Evolutionary conservation across 1,284 basidiomycete genomes (phyloP).

Genomic region (Leccinum fuscescens): DNA sequence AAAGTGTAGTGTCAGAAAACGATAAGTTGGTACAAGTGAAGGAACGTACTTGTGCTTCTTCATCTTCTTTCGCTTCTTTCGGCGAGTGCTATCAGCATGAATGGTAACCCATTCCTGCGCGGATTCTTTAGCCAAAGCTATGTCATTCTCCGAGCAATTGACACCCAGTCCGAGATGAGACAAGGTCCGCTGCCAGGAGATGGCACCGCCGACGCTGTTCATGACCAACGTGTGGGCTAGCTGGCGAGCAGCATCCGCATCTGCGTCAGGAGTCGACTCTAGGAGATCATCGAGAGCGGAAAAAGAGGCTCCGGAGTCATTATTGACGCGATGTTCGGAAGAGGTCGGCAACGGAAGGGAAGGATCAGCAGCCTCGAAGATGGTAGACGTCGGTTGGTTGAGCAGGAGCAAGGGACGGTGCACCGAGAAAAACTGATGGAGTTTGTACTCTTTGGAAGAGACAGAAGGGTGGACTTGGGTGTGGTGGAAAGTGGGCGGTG

Average conservation of each 20-base stretch:
- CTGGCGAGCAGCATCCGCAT: slow-evolving; percentile 73
- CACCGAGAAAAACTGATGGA: slow-evolving; percentile 78
- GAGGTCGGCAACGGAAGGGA: slow-evolving; percentile 32
- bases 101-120: slow-evolving; percentile 60
- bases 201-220: slow-evolving; percentile 55
- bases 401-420: slow-evolving; percentile 72
- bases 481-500: slow-evolving; percentile 8
- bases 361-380: slow-evolving; percentile 52
- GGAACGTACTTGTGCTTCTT: slow-evolving; percentile 84
- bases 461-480: slow-evolving; percentile 50
- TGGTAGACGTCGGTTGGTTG: slow-evolving; percentile 49
- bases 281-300: slow-evolving; percentile 44
- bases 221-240: slow-evolving; percentile 67
- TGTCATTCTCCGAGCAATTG: slow-evolving; percentile 44
- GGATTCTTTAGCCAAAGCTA: slow-evolving; percentile 47
- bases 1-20: slow-evolving; percentile 7
- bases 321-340: slow-evolving; percentile 10
- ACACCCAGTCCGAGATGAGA: slow-evolving; percentile 57
- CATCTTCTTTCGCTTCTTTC: slow-evolving; percentile 86
- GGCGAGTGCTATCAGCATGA: slow-evolving; percentile 73
- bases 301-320: slow-evolving; percentile 9
- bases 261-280: slow-evolving; percentile 61
- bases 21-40: neutral
- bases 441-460: slow-evolving; percentile 63
- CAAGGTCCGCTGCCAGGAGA: slow-evolving; percentile 64